Percentiles rank a stretch among this genome's conserved stretches.
These are phyloP conservation scores for Phytophthora pistaciae DNA, from an alignment of 352 stramenopile species.

Conservation along the genomic window DNA sequence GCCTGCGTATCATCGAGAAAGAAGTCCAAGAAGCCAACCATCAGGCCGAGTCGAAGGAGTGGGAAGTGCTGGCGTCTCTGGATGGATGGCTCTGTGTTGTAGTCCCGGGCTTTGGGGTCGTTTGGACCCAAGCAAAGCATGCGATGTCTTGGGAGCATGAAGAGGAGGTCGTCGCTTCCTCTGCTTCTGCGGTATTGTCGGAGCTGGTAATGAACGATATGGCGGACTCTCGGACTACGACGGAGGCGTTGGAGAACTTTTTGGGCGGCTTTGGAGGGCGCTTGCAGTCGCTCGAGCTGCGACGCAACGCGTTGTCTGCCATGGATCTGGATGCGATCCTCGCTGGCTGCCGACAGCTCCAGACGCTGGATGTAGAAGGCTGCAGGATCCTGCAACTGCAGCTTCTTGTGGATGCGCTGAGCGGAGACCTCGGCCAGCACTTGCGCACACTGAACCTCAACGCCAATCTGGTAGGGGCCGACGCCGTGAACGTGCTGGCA, in stretches of 20 bases:
- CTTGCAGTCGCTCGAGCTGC: conserved; percentile 37
- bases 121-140: conserved; percentile 31
- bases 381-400: conserved; percentile 42
- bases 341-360: conserved; percentile 26
- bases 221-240: conserved; percentile 23
- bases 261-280: conserved; percentile 30
- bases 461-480: conserved; percentile 38
- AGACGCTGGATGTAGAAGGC: conserved; percentile 40
- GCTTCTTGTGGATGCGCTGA: conserved; percentile 39
- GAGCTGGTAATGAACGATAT: conserved; percentile 47
- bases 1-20: conserved; percentile 33
- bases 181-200: conserved; percentile 21
- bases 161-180: conserved; percentile 1
- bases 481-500: conserved; percentile 36
- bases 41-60: conserved; percentile 18
- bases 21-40: conserved; percentile 24
- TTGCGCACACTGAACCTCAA: conserved; percentile 42
- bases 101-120: conserved; percentile 37
- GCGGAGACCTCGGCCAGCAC: conserved; percentile 29
- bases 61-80: conserved; percentile 33
- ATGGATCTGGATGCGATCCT: conserved; percentile 42
- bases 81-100: conserved; percentile 36
- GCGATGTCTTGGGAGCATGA: conserved; percentile 30
- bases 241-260: conserved; percentile 33
- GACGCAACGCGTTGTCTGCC: conserved; percentile 36